Conservation (phyloP, 164 flowering plant species). For the Amborella trichopoda region DNA sequence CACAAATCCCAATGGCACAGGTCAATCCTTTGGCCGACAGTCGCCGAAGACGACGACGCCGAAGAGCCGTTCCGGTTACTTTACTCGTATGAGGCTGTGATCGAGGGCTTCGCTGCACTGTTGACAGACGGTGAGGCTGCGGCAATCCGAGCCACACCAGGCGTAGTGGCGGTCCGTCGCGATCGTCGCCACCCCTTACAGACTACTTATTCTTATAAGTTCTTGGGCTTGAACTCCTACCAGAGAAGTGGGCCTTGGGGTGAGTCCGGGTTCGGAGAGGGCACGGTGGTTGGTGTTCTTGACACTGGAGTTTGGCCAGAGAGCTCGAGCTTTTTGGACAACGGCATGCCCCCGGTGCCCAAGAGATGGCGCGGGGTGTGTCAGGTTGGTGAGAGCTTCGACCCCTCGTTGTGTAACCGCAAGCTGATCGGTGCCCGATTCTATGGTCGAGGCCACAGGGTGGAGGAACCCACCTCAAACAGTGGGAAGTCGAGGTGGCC, state of each 20-base stretch:
- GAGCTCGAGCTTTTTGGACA: conserved; percentile 73
- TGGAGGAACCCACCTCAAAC: conserved; percentile 14
- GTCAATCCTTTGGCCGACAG: conserved; percentile 36
- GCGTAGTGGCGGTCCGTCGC: conserved; percentile 50
- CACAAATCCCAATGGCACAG: conserved; percentile 52
- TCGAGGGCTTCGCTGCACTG: conserved; percentile 88
- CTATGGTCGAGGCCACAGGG: conserved; percentile 54
- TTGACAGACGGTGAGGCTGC: conserved; percentile 35
- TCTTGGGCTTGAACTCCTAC: conserved; percentile 36
- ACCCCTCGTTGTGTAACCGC: conserved; percentile 45
- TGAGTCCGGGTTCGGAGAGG: conserved; percentile 38
- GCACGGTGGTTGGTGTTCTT: conserved; percentile 65
- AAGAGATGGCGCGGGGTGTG: conserved; percentile 71
- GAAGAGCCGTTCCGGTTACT: conserved; percentile 46
- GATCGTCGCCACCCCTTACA: conserved; percentile 39
- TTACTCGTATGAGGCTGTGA: conserved; percentile 59
- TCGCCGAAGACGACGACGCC: conserved; percentile 19
- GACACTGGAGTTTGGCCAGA: conserved; percentile 97
- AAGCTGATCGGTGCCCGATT: conserved; percentile 86
- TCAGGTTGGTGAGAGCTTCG: conserved; percentile 55
- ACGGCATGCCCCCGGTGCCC: conserved; percentile 58
- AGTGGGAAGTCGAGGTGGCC: conserved; percentile 3
- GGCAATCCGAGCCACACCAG: conserved; percentile 19
- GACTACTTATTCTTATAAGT: conserved; percentile 77
- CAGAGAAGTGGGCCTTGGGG: conserved; percentile 22